Base-by-base conservation (phyloP, 2,329 filamentous ascomycete genomes). In the Septoria linicola region DNA sequence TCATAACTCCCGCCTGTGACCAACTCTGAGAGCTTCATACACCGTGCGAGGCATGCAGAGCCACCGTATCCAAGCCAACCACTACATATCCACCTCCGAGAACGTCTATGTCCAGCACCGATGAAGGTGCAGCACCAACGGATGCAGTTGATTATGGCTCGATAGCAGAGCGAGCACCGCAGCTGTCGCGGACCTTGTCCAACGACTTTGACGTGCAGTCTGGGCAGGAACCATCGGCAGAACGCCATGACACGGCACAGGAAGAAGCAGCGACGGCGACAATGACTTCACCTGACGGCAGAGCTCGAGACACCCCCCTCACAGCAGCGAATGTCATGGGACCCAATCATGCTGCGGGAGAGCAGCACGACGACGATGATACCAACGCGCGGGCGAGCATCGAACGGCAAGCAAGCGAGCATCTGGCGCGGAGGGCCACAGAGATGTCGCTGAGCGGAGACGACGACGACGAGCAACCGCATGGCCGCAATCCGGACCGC, bases 401-500 rank as follows among this genome's bases (percentile, higher is more conserved):
- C 21, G 59, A 67, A 48, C 48, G 58, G 19, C 56, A 65, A 53
- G 63, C 65, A 16, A 67, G 61, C 43, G 59, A 65, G 41, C 66
- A 66, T 40, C 45, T 66, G 21, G 65, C 65, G 4, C 57, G 55
- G 16, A 49, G 63, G 43, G 64, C 64, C 5, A 62, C 64, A 8
- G 59, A 58, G 39, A 59, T 67, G 62, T 53, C 43, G 11, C 30
- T 56, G 21, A 14, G 32, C 21, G 25, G 19, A 41, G 44, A 48
- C 25, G 27, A 48, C 36, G 44, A 41, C 6, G 44, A 53, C 17
- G 52, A 54, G n/a, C n/a, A n/a, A n/a, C n/a, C n/a, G n/a, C 37
- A 51, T 8, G 34, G 40, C 16, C 19, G 31, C 19, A 40, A 27
- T 19, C 35, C 25, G 3, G 20, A 20, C 8, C 54, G 27, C 41